Percentiles rank a stretch among this genome's conserved stretches.
These are phyloP conservation scores for Rhamnella rubrinervis DNA, from an alignment of 331 rosid genomes.

Conservation along the genomic window DNA sequence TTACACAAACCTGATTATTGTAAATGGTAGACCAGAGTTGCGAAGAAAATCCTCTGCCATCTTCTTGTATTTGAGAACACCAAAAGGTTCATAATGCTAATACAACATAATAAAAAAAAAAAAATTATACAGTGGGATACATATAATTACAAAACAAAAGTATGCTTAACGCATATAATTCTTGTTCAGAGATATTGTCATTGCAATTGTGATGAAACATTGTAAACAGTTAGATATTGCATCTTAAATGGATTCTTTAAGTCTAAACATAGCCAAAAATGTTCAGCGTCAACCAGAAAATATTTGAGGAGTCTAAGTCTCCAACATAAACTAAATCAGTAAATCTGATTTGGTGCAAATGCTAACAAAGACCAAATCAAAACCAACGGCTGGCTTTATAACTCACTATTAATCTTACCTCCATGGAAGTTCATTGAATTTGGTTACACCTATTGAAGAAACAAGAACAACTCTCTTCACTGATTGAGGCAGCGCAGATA, in stretches of 20 bases:
- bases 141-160: neutral
- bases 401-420: constrained; percentile 55
- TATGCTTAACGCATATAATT: neutral
- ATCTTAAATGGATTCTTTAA: no score
- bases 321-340: neutral
- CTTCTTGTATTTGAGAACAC: constrained; percentile 90
- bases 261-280: neutral
- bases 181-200: no score
- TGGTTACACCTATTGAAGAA: constrained; percentile 92
- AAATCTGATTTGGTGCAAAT: neutral
- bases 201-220: no score
- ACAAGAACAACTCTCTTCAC: constrained; percentile 87
- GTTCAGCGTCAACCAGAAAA: neutral
- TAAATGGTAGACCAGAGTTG: constrained; percentile 80
- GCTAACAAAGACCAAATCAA: neutral
- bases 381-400: neutral
- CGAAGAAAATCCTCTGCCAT: constrained; percentile 89
- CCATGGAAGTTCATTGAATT: constrained; percentile 90
- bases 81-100: constrained; percentile 88
- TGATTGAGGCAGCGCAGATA: constrained; percentile 72
- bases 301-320: neutral
- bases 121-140: constrained; percentile 2
- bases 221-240: no score
- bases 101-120: neutral
- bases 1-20: constrained; percentile 74